Evolutionary conservation across 768 basidiomycete species (phyloP).

Genomic region (Hygrophorus pudorinus): DNA sequence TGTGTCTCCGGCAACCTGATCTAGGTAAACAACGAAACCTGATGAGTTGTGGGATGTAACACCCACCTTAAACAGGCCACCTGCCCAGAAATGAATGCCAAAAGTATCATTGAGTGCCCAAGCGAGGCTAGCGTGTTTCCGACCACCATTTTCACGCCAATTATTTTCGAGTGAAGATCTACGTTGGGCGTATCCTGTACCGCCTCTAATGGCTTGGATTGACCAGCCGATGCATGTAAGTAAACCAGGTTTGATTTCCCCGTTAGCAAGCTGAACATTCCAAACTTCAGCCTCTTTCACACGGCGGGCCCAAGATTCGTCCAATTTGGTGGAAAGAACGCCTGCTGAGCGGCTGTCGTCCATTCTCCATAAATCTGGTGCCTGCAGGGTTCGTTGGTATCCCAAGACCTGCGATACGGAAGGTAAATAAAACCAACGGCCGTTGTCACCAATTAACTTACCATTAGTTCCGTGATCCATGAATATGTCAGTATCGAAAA

Average conservation of each 20-base stretch:
- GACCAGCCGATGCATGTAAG: slow-evolving; percentile 22
- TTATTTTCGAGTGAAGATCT: slow-evolving; percentile 23
- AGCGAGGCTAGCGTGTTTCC: slow-evolving; percentile 39
- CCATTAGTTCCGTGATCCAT: slow-evolving; percentile 59
- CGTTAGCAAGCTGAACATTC: slow-evolving; percentile 38
- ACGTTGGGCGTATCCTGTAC: slow-evolving; percentile 17
- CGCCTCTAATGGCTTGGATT: slow-evolving; percentile 19
- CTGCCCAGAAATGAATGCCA: slow-evolving; percentile 51
- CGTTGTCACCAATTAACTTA: slow-evolving; percentile 8
- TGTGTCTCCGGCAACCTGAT: slow-evolving; percentile 49
- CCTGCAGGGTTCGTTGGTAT: slow-evolving; percentile 64
- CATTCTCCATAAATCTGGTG: slow-evolving; percentile 67
- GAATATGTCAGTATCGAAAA: slow-evolving; percentile 52
- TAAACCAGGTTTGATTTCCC: slow-evolving; percentile 30
- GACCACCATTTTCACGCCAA: slow-evolving; percentile 38
- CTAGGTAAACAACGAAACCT: neutral
- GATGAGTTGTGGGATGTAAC: neutral
- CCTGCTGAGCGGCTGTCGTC: slow-evolving; percentile 39
- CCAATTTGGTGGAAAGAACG: slow-evolving; percentile 40
- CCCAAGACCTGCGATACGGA: slow-evolving; percentile 35
- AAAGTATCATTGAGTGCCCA: slow-evolving; percentile 56
- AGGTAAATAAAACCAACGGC: neutral
- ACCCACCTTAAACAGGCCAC: slow-evolving; percentile 45
- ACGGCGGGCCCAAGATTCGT: slow-evolving; percentile 43
- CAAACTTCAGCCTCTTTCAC: slow-evolving; percentile 40